phyloP scores from a whole-genome alignment of 371 early-diverging fungal species.

The Syncephalastrum monosporum region DNA sequence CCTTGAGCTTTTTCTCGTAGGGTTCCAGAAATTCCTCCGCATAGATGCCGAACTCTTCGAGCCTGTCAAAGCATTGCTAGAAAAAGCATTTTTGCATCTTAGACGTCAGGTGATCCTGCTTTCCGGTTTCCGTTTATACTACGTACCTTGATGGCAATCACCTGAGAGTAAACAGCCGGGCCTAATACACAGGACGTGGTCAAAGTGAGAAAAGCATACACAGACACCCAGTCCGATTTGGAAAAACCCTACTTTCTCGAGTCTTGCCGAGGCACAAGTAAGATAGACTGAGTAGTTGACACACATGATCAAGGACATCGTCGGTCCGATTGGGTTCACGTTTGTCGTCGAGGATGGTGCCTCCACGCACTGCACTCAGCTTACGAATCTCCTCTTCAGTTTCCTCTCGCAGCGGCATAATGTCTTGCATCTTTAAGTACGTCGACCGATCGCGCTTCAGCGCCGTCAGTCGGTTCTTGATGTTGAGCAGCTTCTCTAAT shows the following conservation, averaged over 20 bases:
- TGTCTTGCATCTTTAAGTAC: constrained; percentile 59
- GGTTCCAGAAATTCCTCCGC: constrained; percentile 47
- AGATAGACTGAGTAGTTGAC: constrained; percentile 74
- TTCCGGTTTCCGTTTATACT: constrained; percentile 2
- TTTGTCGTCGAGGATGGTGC: constrained; percentile 19
- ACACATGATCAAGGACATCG: constrained; percentile 72
- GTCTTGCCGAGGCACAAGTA: constrained; percentile 78
- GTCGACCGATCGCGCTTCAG: constrained; percentile 71
- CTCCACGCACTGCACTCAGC: constrained; percentile 27
- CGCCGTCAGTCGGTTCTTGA: constrained; percentile 68
- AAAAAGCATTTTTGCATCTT: not conserved
- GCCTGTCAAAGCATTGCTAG: constrained; percentile 72
- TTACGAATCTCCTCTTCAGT: constrained; percentile 29
- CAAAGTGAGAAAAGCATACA: not conserved
- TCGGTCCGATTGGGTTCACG: constrained; percentile 62
- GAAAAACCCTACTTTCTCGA: constrained; percentile 53
- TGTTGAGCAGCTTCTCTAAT: constrained; percentile 58
- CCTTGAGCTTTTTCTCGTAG: constrained; percentile 35
- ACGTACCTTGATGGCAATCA: constrained; percentile 71
- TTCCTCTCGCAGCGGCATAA: constrained; percentile 57
- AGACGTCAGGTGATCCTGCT: too few relatives aligned
- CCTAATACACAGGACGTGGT: constrained; percentile 13
- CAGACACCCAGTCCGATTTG: not conserved
- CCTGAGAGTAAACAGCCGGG: constrained; percentile 78
- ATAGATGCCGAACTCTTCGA: constrained; percentile 70